These are phyloP conservation scores for Moniliophthora roreri DNA, from an alignment of 1,284 basidiomycete genomes.

Conservation along the genomic window DNA sequence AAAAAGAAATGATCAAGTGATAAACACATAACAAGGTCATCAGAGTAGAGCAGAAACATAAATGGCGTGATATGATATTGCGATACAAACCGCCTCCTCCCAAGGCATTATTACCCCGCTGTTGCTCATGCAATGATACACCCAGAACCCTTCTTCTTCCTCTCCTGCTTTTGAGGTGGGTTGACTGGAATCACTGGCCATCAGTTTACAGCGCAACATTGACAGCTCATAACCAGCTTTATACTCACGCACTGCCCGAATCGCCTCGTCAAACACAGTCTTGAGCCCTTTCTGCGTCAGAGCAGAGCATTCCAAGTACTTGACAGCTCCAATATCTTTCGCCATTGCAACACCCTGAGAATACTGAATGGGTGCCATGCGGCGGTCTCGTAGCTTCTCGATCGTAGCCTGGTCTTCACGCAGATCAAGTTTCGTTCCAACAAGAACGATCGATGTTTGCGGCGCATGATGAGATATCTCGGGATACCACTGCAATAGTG, in stretches of 20 bases:
- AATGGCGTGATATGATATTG: slow-evolving; percentile 53
- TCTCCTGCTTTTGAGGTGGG: slow-evolving; percentile 61
- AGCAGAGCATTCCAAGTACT: slow-evolving; percentile 97
- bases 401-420: slow-evolving; percentile 92
- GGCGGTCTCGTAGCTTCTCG: slow-evolving; percentile 89
- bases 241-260: slow-evolving; percentile 84
- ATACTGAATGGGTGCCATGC: slow-evolving; percentile 94
- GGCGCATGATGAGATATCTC: slow-evolving; percentile 98
- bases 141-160: slow-evolving; percentile 42
- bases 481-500: slow-evolving; percentile 90
- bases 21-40: slow-evolving; percentile 34
- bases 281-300: slow-evolving; percentile 97
- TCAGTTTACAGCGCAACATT: slow-evolving; percentile 11
- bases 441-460: slow-evolving; percentile 90
- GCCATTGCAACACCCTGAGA: slow-evolving; percentile 89
- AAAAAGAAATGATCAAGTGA: slow-evolving; percentile 8
- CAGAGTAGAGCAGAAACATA: slow-evolving; percentile 51
- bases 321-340: slow-evolving; percentile 93
- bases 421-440: slow-evolving; percentile 97
- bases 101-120: not conserved
- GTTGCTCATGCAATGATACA: slow-evolving; percentile 74
- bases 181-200: slow-evolving; percentile 54
- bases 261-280: slow-evolving; percentile 96
- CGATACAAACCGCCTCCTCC: slow-evolving; percentile 6
- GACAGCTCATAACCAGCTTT: slow-evolving; percentile 7